A percentile compares a stretch with the other conserved stretches of the same genome.
These are phyloP conservation scores for Protomyces inundatus DNA, from an alignment of 1,139 yeast genomes.

Conservation along the genomic window DNA sequence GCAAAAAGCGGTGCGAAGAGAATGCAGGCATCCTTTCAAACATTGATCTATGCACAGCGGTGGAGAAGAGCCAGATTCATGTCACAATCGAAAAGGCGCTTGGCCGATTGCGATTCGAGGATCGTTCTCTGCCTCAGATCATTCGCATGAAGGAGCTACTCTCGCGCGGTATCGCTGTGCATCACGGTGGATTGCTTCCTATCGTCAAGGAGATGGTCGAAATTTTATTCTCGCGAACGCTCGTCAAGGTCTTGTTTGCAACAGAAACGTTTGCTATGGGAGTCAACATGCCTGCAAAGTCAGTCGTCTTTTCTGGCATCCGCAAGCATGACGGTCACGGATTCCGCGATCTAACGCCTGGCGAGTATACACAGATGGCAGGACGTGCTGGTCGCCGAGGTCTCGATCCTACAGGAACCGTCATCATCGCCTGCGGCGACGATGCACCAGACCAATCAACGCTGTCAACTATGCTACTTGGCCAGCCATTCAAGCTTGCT, in stretches of 20 bases:
- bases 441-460: slow-evolving; percentile 44
- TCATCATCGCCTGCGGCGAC: slow-evolving; percentile 83
- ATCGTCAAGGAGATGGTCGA: slow-evolving; percentile 94
- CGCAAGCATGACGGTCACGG: slow-evolving; percentile 86
- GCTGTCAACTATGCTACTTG: slow-evolving; percentile 75
- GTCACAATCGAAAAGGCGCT: slow-evolving; percentile 89
- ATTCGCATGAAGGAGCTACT: slow-evolving; percentile 72
- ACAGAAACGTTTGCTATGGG: slow-evolving; percentile 99
- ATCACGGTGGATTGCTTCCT: slow-evolving; percentile 94
- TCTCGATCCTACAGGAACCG: slow-evolving; percentile 86
- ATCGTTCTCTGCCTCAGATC: slow-evolving; percentile 88
- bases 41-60: slow-evolving; percentile 72
- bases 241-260: slow-evolving; percentile 87
- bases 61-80: slow-evolving; percentile 83
- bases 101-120: slow-evolving; percentile 81
- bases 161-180: slow-evolving; percentile 90
- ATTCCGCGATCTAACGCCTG: slow-evolving; percentile 78
- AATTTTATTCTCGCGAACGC: slow-evolving; percentile 75
- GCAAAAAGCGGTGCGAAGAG: slow-evolving; percentile 88
- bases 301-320: slow-evolving; percentile 81
- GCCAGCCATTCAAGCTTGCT: slow-evolving; percentile 79
- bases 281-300: slow-evolving; percentile 89
- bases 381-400: slow-evolving; percentile 99
- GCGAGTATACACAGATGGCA: slow-evolving; percentile 98
- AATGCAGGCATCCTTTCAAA: slow-evolving; percentile 72